Evolutionary conservation across 176 grass and related monocot genomes (phyloP), one percentile per base, ranked within the genome.

Genomic region (Oryza meridionalis): DNA sequence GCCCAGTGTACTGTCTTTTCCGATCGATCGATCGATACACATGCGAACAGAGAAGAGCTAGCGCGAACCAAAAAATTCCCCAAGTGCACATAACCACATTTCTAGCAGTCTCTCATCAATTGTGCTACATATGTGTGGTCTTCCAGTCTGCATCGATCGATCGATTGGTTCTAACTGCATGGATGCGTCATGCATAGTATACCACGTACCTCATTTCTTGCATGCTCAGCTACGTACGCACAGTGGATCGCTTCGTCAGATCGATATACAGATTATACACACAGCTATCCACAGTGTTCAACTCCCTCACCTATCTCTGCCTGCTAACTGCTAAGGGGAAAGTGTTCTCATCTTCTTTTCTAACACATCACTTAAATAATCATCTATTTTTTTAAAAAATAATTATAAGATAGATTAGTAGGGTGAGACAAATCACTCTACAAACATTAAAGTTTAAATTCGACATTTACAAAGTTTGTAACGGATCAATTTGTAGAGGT

Each of bases 1-100:
- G 27, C 7, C 29, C 82, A 77, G 47, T 61, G 82, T 61, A 43
- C 21, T 67, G 65, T 77, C 82, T n/a, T 69, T 76, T 84, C 73
- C 16, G 46, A 49, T 14, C 46, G 53, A 49, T 14, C 46, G 53
- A 74, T 5, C 21, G 58, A 62, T 81, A 77, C 73, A 77, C 65
- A 77, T 77, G 73, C 45, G 25, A 46, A 32, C 65, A 27, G 31
- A 15, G 11, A 75, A 53, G 44, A 25, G 16, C 33, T 43, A 43
- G 17, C 47, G 4, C 33, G 33, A 17, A 75, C 16, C 32, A 44
- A 51, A 22, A 16, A 3, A 29, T 29, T 38, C 58, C 46, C 45
- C 45, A 24, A 9, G 58, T 24, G 58, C 21, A 62, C 58, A 22
- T 8, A 62, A 62, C 8, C 55, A n/a, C 19, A 59, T n/a, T 66